Evolutionary conservation across 2,329 filamentous ascomycete genomes (phyloP).

Genomic region (Acarospora socialis): DNA sequence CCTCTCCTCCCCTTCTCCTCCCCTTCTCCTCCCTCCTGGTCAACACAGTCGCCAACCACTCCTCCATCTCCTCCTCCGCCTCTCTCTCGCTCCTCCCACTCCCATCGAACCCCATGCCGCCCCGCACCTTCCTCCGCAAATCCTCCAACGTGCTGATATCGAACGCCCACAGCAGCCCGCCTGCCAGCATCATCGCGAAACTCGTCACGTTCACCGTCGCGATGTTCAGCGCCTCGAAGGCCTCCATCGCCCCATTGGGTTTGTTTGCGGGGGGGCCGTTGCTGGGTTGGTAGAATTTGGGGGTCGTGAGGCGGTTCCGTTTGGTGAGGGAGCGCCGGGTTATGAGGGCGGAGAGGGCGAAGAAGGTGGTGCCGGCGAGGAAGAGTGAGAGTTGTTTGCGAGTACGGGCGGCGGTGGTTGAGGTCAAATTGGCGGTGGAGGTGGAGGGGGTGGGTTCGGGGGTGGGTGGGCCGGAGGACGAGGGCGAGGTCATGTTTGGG

Average conservation of each 20-base stretch:
- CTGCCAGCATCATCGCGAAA: constrained; percentile 58
- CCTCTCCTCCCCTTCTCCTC: no score
- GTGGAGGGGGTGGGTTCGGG: neutral
- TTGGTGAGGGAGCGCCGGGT: constrained; percentile 56
- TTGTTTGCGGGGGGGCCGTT: constrained; percentile 29
- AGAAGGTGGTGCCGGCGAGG: constrained; percentile 60
- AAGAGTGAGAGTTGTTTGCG: constrained; percentile 55
- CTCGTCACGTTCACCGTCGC: constrained; percentile 76
- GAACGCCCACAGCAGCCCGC: constrained; percentile 61
- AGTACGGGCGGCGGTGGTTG: constrained; percentile 33
- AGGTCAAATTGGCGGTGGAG: constrained; percentile 7
- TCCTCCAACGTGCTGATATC: constrained; percentile 60
- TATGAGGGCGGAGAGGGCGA: constrained; percentile 55
- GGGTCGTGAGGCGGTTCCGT: constrained; percentile 46
- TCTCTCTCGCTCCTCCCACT: constrained; percentile 36
- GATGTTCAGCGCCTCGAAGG: constrained; percentile 67
- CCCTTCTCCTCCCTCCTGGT: no score
- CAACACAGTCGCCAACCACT: constrained; percentile 30
- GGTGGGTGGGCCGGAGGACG: neutral
- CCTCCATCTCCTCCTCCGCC: constrained; percentile 38
- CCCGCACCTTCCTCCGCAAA: constrained; percentile 45
- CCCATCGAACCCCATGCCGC: constrained; percentile 43
- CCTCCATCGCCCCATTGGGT: constrained; percentile 55
- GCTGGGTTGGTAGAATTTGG: constrained; percentile 58
- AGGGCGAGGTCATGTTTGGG: no score